phyloP scores from a whole-genome alignment of 805 yeast species.

The Yarrowia phangngaensis region DNA sequence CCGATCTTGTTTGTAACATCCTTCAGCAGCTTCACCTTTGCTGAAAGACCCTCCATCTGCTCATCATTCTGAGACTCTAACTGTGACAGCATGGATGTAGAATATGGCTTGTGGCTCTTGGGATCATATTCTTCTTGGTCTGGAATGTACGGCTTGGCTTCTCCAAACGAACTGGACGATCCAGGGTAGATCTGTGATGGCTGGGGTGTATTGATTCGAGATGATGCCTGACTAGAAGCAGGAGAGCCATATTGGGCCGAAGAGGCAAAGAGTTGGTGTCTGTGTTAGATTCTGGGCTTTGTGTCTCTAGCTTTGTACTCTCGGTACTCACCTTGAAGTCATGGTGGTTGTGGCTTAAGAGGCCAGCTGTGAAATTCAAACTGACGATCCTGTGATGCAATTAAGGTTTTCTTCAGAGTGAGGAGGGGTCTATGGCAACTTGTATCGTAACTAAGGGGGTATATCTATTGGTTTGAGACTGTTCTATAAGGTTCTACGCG shows the following conservation, averaged over 20 bases:
- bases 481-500: no score
- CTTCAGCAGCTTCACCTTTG: constrained; percentile 54
- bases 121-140: constrained; percentile 20
- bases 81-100: constrained; percentile 45
- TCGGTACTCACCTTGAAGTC: constrained; percentile 19
- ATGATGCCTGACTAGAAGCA: constrained; percentile 10
- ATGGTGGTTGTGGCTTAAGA: constrained; percentile 7
- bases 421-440: no score
- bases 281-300: constrained; percentile 1
- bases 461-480: no score
- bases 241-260: constrained; percentile 26
- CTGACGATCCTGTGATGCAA: no score
- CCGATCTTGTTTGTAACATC: constrained; percentile 50
- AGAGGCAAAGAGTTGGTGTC: constrained; percentile 25
- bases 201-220: constrained; percentile 23
- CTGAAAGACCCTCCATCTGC: constrained; percentile 51
- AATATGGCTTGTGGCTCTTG: constrained; percentile 23
- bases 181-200: constrained; percentile 13
- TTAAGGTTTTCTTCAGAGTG: no score
- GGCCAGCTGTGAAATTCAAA: no score
- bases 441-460: no score
- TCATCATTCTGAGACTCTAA: constrained; percentile 66
- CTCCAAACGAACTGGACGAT: constrained; percentile 10
- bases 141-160: constrained; percentile 21
- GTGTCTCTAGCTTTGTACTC: not conserved